These are phyloP conservation scores for Cladosporium colombiae DNA, from an alignment of 2,329 filamentous ascomycete species.

Conservation along the genomic window DNA sequence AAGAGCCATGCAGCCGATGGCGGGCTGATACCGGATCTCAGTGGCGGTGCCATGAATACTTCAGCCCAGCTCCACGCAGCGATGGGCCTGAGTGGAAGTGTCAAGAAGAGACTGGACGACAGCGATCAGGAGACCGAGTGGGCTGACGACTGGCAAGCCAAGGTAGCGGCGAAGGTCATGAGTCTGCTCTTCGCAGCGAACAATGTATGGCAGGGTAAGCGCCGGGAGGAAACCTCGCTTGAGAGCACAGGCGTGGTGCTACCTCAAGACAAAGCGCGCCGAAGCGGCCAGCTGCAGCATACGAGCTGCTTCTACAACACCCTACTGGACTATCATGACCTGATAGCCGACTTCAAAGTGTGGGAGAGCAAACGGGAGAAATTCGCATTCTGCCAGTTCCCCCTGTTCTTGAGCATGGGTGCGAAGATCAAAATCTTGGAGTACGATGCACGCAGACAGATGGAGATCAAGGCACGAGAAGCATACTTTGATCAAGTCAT, in stretches of 20 bases:
- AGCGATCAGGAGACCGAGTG: conserved; percentile 61
- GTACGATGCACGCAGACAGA: conserved; percentile 82
- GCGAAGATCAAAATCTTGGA: conserved; percentile 90
- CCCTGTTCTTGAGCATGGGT: conserved; percentile 87
- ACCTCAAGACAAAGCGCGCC: conserved; percentile 35
- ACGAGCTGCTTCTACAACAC: conserved; percentile 88
- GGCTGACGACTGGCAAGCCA: conserved; percentile 86
- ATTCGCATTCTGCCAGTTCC: conserved; percentile 90
- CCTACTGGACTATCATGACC: conserved; percentile 80
- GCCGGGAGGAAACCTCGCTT: conserved; percentile 24
- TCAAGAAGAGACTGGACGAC: conserved; percentile 54
- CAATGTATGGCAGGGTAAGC: conserved; percentile 50
- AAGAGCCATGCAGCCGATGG: conserved; percentile 61
- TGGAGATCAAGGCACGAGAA: conserved; percentile 84
- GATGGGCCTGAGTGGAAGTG: conserved; percentile 57
- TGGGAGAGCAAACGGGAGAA: conserved; percentile 76
- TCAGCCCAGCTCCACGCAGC: conserved; percentile 76
- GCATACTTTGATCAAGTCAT: conserved; percentile 90
- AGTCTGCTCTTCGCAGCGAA: conserved; percentile 82
- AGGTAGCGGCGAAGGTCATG: conserved; percentile 76
- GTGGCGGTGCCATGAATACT: conserved; percentile 60
- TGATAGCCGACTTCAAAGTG: conserved; percentile 80
- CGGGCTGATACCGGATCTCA: conserved; percentile 73
- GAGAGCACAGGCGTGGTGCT: conserved; percentile 48
- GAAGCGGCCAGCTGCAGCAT: conserved; percentile 66